These are phyloP conservation scores for Hypomyces perniciosus DNA, from an alignment of 2,329 filamentous ascomycete species.

Conservation along the genomic window DNA sequence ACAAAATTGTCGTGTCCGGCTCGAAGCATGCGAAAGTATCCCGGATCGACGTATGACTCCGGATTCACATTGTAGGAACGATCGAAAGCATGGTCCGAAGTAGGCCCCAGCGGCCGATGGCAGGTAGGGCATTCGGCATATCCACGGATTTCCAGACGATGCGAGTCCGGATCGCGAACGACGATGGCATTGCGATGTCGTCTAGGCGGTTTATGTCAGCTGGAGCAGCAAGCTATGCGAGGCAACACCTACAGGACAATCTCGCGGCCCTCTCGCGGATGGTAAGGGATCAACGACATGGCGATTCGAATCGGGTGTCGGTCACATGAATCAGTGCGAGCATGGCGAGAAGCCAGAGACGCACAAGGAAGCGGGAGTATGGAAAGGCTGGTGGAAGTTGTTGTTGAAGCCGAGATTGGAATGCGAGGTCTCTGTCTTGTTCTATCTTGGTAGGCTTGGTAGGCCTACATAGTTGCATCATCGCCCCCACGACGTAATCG, in stretches of 20 bases:
- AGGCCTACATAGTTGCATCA: neutral
- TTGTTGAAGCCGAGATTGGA: too few relatives aligned
- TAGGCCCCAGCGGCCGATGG: constrained; percentile 59
- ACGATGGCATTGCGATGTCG: constrained; percentile 91
- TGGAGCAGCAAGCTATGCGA: constrained; percentile 1
- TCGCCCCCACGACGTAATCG: too few relatives aligned
- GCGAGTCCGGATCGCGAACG: constrained; percentile 78
- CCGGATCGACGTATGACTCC: constrained; percentile 75
- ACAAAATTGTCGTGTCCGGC: constrained; percentile 41
- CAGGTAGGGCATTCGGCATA: constrained; percentile 86
- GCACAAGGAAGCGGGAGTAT: neutral
- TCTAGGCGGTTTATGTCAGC: constrained; percentile 38
- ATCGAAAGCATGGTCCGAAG: constrained; percentile 46
- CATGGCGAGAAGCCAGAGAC: constrained; percentile 14
- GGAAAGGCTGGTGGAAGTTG: too few relatives aligned
- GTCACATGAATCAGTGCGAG: constrained; percentile 12
- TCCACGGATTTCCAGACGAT: constrained; percentile 74
- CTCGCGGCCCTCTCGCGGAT: constrained; percentile 65
- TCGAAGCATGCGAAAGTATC: constrained; percentile 93
- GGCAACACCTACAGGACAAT: constrained; percentile 65
- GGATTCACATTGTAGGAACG: constrained; percentile 31
- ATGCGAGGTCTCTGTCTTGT: too few relatives aligned
- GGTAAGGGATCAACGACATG: constrained; percentile 72
- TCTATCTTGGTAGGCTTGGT: neutral
- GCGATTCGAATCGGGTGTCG: constrained; percentile 16